Base-by-base conservation (phyloP, 345 rosid species). In the Eucalyptus viminalis region DNA sequence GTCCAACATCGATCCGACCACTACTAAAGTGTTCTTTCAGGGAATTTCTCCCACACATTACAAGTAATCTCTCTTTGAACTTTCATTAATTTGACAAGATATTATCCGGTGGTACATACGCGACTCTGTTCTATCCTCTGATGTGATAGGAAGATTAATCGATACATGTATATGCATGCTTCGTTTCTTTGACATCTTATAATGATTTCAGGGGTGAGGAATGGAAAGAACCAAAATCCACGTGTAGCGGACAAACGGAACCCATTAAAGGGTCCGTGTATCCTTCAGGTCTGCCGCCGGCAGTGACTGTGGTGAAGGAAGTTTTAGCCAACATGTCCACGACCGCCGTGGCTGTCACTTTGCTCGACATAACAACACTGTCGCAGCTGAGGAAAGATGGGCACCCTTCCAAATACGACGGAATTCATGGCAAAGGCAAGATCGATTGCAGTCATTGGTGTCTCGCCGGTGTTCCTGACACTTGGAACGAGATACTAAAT, bases 31-130 rank as follows among this genome's bases (percentile, higher is more conserved):
- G 29, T 93, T 94, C 92, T 93, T 93, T 58, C 96, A 94, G 62
- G 95, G 96, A 81, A 92, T 93, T 86, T 94, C 95, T 89, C 94
- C 97, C 12, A 88, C 92, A 37, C 97, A 94, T 90, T 92, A 88
- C 92, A 91, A 92, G 95, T 95, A 92, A 93, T 37, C 83, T 76
- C 29, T 11, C 83, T 91, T 91, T 45, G 19, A 21, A 40, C 47
- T 44, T 17, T 6, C 83, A 2, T 76, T 21, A 37, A 0, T 45
- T 31, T 40, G 47, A 76, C 47, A 21, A 21, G 83, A 76, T 11
- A 40, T 22, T 21, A 21, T 76, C 83, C 0, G 47, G 47, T 21
- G 83, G 47, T 76, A 40, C 83, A 76, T 40, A 21, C 47, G 2
- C 24, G 27, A 22, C 45, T 19, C 9, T 76, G 47, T 76, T 76